These are phyloP conservation scores for Xylaria sp. DNA, from an alignment of 2,329 filamentous ascomycete species.

Conservation along the genomic window DNA sequence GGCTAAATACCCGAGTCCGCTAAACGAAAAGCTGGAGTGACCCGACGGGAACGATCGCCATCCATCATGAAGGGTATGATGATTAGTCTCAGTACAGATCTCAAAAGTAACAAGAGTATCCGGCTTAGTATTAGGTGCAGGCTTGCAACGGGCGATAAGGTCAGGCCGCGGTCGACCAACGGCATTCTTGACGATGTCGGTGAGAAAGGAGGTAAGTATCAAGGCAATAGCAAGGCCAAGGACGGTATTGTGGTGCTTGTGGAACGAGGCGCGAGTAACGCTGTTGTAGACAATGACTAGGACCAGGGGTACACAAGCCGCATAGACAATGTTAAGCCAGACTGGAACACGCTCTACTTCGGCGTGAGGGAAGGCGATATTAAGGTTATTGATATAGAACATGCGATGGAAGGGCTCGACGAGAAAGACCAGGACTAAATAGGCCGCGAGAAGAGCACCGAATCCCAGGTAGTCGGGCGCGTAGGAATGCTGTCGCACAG, in stretches of 20 bases:
- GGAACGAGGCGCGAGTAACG: constrained; percentile 68
- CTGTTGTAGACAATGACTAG: constrained; percentile 74
- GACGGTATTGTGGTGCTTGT: constrained; percentile 87
- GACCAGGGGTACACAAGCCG: constrained; percentile 75
- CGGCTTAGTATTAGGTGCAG: constrained; percentile 61
- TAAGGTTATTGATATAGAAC: constrained; percentile 87
- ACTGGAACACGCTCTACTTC: constrained; percentile 85
- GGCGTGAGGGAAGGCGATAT: constrained; percentile 88
- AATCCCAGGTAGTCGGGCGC: constrained; percentile 89
- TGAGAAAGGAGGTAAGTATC: constrained; percentile 82
- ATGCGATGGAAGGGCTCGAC: constrained; percentile 92
- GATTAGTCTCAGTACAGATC: constrained; percentile 77
- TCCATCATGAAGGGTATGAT: constrained; percentile 80
- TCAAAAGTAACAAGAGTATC: constrained; percentile 69
- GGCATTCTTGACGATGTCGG: constrained; percentile 90
- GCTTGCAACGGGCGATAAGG: constrained; percentile 80
- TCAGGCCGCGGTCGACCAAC: constrained; percentile 78
- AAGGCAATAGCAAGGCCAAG: constrained; percentile 83
- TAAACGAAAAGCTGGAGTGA: constrained; percentile 82
- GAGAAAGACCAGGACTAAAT: constrained; percentile 74
- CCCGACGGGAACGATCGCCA: constrained; percentile 87
- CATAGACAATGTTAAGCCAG: constrained; percentile 82
- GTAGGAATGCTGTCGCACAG: constrained; percentile 74
- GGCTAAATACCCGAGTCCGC: constrained; percentile 79
- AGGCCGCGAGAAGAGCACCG: constrained; percentile 73